These are phyloP conservation scores for Drechslerella coelobrocha DNA, from an alignment of 2,329 filamentous ascomycete genomes.

Conservation along the genomic window DNA sequence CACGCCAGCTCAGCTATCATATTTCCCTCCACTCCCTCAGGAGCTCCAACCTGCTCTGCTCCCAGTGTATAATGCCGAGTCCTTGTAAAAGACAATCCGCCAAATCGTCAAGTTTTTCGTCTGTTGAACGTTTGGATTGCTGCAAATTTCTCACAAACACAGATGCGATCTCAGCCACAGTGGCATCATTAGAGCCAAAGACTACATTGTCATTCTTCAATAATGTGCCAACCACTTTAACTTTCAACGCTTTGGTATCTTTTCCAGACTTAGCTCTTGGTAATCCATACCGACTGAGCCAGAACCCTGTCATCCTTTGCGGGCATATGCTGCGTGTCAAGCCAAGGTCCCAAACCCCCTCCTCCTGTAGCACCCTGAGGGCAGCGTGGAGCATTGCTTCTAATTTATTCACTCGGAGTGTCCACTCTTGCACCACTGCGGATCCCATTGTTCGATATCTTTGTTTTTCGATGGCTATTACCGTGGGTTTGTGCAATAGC, in stretches of 20 bases:
- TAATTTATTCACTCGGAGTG: slow-evolving; percentile 78
- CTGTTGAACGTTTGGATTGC: slow-evolving; percentile 14
- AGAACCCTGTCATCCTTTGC: slow-evolving; percentile 36
- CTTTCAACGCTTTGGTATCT: slow-evolving; percentile 62
- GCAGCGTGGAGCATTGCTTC: slow-evolving; percentile 81
- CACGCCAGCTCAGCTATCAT: background rate
- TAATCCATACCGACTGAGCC: slow-evolving; percentile 23
- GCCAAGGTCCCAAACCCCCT: slow-evolving; percentile 59
- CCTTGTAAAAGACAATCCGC: slow-evolving; percentile 81
- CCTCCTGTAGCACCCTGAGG: slow-evolving; percentile 65
- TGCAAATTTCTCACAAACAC: slow-evolving; percentile 44
- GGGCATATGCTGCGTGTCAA: slow-evolving; percentile 33
- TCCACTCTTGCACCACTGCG: slow-evolving; percentile 78
- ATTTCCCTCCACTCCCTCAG: slow-evolving; percentile 28
- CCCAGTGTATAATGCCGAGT: slow-evolving; percentile 78
- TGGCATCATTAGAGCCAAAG: slow-evolving; percentile 31
- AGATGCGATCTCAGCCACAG: slow-evolving; percentile 52
- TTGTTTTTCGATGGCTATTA: slow-evolving; percentile 73
- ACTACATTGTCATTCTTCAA: slow-evolving; percentile 56
- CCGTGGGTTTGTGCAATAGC: slow-evolving; percentile 65
- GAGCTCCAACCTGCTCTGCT: slow-evolving; percentile 64
- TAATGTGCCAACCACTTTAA: slow-evolving; percentile 68
- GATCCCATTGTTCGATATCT: slow-evolving; percentile 70
- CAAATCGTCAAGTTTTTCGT: slow-evolving; percentile 77
- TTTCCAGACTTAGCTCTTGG: slow-evolving; percentile 5